Conservation (phyloP, 2,329 filamentous ascomycete species). For the Blastomyces parvus region DNA sequence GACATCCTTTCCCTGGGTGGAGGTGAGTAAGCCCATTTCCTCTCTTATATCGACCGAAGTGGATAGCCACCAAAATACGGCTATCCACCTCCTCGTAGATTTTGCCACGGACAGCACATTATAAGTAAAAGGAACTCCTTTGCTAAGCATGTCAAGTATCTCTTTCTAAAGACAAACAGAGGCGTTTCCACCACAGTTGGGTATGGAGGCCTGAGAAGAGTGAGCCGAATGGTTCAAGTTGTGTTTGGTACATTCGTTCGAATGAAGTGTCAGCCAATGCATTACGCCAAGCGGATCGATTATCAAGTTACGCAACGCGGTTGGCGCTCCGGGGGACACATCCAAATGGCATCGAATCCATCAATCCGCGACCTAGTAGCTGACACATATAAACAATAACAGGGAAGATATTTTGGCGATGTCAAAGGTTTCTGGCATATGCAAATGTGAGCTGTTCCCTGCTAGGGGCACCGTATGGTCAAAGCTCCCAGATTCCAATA, state of each 20-base stretch:
- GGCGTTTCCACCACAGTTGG: neutral
- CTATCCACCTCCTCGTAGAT: neutral
- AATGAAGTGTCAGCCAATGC: neutral
- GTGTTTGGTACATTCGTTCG: neutral
- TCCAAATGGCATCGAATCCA: neutral
- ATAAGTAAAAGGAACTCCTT: neutral
- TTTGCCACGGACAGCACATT: neutral
- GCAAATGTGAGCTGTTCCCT: neutral
- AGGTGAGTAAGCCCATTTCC: neutral
- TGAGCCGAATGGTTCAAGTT: neutral
- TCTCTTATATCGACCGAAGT: neutral
- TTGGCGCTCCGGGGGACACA: neutral
- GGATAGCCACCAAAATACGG: neutral
- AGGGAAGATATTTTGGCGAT: neutral
- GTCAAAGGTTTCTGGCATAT: neutral
- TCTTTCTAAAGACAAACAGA: neutral
- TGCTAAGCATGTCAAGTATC: neutral
- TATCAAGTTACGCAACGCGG: neutral
- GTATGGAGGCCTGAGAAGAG: neutral
- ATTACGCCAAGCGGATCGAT: neutral
- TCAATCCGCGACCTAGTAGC: neutral
- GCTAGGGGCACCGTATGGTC: neutral
- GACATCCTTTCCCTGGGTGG: neutral
- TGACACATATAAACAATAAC: neutral
- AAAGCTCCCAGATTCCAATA: neutral